Evolutionary conservation across 345 rosid genomes (phyloP).

Genomic region (rapeseed (Brassica napus)): DNA sequence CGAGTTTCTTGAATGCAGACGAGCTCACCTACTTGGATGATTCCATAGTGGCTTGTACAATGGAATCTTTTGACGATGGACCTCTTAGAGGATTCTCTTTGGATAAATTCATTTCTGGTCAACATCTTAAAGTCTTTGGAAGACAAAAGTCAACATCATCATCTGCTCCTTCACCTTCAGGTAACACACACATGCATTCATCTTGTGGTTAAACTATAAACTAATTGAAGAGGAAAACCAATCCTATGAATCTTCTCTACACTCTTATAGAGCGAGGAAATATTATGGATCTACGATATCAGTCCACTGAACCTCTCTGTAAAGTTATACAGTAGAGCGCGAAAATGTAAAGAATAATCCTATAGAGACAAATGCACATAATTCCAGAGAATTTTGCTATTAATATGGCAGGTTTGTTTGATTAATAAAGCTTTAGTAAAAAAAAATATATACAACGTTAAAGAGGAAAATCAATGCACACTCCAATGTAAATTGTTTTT

Average conservation of each 20-base stretch:
- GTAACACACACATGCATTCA: slow-evolving; percentile 38
- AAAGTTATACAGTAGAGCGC: background rate
- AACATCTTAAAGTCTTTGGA: slow-evolving; percentile 90
- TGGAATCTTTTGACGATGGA: slow-evolving; percentile 89
- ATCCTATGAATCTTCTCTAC: background rate
- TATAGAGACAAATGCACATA: background rate
- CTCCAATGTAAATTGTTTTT: background rate
- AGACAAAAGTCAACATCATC: slow-evolving; percentile 61
- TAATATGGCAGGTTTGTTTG: background rate
- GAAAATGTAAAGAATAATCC: background rate
- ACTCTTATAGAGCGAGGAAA: background rate
- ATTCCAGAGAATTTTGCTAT: background rate
- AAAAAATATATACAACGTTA: background rate
- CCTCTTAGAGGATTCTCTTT: slow-evolving; percentile 80
- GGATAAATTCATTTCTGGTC: slow-evolving; percentile 79
- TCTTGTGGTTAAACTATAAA: background rate
- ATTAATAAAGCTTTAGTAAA: background rate
- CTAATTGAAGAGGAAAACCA: background rate
- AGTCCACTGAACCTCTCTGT: background rate
- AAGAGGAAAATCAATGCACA: background rate
- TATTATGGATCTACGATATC: background rate
- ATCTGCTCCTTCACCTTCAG: slow-evolving; percentile 49
- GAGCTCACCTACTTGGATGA: slow-evolving; percentile 86
- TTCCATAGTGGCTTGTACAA: slow-evolving; percentile 74
- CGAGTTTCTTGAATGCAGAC: slow-evolving; percentile 83